A percentile compares a stretch with the other conserved stretches of the same genome.
Conservation (phyloP, 2,329 filamentous ascomycete genomes). For the Curvularia eragrostidis region DNA sequence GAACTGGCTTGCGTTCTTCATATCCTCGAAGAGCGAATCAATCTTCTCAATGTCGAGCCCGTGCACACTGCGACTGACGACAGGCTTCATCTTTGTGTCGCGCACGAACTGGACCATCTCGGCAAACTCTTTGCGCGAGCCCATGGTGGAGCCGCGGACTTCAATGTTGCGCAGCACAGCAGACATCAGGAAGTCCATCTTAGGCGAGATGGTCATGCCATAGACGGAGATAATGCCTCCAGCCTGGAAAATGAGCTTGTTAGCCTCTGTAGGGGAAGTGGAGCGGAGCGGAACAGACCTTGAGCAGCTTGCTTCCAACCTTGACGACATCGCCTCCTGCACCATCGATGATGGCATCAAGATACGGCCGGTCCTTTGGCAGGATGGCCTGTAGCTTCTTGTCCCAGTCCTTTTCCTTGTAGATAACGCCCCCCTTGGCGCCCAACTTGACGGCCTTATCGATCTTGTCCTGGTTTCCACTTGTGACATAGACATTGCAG, state of each 20-base stretch:
- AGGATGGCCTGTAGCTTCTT: slow-evolving; percentile 71
- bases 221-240: slow-evolving; percentile 88
- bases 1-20: slow-evolving; percentile 85
- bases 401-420: slow-evolving; percentile 82
- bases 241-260: slow-evolving; percentile 46
- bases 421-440: slow-evolving; percentile 80
- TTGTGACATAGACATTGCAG: slow-evolving; percentile 81
- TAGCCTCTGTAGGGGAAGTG: background rate
- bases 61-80: slow-evolving; percentile 76
- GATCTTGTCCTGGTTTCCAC: slow-evolving; percentile 77
- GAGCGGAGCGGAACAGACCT: slow-evolving; percentile 50
- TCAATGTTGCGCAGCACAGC: slow-evolving; percentile 90
- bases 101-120: slow-evolving; percentile 88
- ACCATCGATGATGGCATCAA: slow-evolving; percentile 89
- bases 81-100: slow-evolving; percentile 73
- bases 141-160: slow-evolving; percentile 87
- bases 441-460: slow-evolving; percentile 73
- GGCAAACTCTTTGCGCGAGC: slow-evolving; percentile 84
- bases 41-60: slow-evolving; percentile 80
- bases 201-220: slow-evolving; percentile 87
- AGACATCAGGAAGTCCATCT: slow-evolving; percentile 84
- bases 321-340: slow-evolving; percentile 85
- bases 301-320: slow-evolving; percentile 71
- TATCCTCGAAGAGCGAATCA: slow-evolving; percentile 82
- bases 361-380: slow-evolving; percentile 67